Percentiles rank a stretch among this genome's conserved stretches.
Evolutionary conservation across 139 green algal species (phyloP).

Genomic region (Astrephomene gubernaculifera): DNA sequence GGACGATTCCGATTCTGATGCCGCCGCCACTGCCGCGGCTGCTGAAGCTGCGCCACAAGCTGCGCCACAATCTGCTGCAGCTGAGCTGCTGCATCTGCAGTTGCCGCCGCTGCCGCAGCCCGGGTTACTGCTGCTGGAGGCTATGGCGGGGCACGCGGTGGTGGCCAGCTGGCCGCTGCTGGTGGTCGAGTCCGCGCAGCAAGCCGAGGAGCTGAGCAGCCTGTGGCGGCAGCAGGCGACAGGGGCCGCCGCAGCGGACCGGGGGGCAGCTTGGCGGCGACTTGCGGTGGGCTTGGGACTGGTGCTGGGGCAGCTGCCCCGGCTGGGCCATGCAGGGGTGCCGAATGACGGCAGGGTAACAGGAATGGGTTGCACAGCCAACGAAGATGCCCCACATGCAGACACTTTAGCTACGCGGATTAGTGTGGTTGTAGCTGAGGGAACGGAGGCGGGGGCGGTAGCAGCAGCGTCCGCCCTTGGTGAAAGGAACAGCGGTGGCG

Average conservation of each 20-base stretch:
- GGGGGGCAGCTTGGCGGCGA: neutral
- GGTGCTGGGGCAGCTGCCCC: neutral
- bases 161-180: neutral
- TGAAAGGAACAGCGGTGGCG: too few relatives aligned
- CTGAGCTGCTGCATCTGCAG: constrained; percentile 1
- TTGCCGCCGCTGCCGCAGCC: constrained; percentile 2
- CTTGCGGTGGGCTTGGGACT: constrained; percentile 17
- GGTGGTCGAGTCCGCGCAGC: neutral
- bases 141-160: neutral
- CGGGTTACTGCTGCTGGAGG: constrained; percentile 14
- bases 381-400: too few relatives aligned
- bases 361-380: too few relatives aligned
- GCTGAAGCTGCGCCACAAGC: too few relatives aligned
- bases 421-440: too few relatives aligned
- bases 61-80: too few relatives aligned
- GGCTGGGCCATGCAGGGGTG: neutral
- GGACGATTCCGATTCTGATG: too few relatives aligned
- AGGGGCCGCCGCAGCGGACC: neutral
- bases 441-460: too few relatives aligned
- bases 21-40: too few relatives aligned
- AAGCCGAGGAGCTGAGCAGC: neutral
- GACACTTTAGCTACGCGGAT: too few relatives aligned
- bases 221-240: constrained; percentile 3
- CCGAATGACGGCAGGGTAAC: too few relatives aligned
- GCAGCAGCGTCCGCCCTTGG: too few relatives aligned